Evolutionary conservation across 805 yeast genomes (phyloP).

Genomic region (Lipomyces anomalus): DNA sequence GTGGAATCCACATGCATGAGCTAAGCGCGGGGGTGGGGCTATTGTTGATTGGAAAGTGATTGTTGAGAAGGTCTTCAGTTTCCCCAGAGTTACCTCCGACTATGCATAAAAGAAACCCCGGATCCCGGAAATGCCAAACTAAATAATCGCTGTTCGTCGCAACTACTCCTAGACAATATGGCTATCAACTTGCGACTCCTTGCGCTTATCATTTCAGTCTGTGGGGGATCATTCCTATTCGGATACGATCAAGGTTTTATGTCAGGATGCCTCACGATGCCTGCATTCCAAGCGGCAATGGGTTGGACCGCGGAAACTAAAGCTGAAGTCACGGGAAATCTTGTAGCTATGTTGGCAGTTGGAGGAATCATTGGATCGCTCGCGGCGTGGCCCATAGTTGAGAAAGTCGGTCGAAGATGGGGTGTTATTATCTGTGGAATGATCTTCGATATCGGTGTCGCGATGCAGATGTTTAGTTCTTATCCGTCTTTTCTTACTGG

Average conservation of each 20-base stretch:
- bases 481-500: constrained; percentile 38
- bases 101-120: too few species aligned
- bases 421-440: constrained; percentile 55
- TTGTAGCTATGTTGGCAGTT: neutral
- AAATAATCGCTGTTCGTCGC: too few species aligned
- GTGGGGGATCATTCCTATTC: neutral
- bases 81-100: too few species aligned
- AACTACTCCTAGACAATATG: too few species aligned
- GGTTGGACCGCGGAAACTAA: neutral
- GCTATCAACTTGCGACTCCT: neutral
- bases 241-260: neutral
- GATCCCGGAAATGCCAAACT: too few species aligned
- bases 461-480: too few species aligned
- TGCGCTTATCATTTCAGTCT: neutral
- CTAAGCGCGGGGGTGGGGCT: too few species aligned
- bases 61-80: too few species aligned
- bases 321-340: neutral
- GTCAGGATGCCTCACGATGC: neutral
- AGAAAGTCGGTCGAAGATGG: constrained; percentile 44
- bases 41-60: too few species aligned
- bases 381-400: neutral
- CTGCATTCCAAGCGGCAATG: neutral
- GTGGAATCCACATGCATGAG: too few species aligned
- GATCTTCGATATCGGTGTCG: too few species aligned
- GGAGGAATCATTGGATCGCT: too few species aligned